Conservation (phyloP, 2,329 filamentous ascomycete species). For the Beauveria scarabaeidicola region DNA sequence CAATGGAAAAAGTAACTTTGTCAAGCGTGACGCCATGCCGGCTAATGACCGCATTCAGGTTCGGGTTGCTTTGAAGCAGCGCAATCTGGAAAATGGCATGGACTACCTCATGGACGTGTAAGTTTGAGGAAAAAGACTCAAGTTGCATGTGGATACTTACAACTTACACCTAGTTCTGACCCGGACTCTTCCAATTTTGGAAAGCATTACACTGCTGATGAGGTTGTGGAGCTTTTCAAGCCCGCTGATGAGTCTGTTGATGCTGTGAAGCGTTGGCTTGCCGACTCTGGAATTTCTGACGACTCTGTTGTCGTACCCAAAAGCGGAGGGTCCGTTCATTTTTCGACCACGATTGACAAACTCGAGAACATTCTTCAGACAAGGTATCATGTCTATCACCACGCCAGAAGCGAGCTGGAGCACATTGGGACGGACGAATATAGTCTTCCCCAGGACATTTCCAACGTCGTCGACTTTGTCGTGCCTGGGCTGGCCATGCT, state of each 20-base stretch:
- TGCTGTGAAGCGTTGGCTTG: slow-evolving; percentile 44
- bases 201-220: slow-evolving; percentile 15
- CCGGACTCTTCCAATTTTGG: not conserved
- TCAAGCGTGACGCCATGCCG: not conserved
- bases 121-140: not conserved
- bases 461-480: slow-evolving; percentile 31
- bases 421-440: slow-evolving; percentile 30
- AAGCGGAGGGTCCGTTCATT: slow-evolving; percentile 35
- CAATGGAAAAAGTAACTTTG: not conserved
- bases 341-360: slow-evolving; percentile 11
- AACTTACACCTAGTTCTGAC: not conserved
- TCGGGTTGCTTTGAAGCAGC: slow-evolving; percentile 4
- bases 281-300: slow-evolving; percentile 37
- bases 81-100: not conserved
- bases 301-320: slow-evolving; percentile 39
- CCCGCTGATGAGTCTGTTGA: slow-evolving; percentile 31
- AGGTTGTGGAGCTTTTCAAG: not conserved
- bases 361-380: slow-evolving; percentile 44
- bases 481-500: slow-evolving; percentile 29
- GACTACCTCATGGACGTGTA: not conserved
- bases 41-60: not conserved
- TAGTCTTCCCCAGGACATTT: slow-evolving; percentile 27
- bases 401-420: slow-evolving; percentile 22
- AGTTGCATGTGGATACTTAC: not conserved
- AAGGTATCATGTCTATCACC: slow-evolving; percentile 42